Base-by-base conservation (phyloP, 805 yeast genomes). In the Debaryomyces prosopidis region DNA sequence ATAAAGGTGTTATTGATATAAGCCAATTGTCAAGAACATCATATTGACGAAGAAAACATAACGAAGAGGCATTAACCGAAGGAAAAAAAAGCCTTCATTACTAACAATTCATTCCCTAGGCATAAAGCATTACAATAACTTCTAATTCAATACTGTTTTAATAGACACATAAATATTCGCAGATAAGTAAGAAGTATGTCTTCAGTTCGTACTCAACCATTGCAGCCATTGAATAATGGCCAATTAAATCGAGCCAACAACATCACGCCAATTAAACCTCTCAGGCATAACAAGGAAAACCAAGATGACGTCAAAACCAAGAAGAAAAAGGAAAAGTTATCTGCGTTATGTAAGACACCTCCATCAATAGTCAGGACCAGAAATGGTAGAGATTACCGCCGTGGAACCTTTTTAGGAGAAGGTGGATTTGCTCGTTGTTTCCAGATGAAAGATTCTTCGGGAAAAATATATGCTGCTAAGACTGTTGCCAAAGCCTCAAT, bases 371-470 rank as follows among this genome's bases (percentile, higher is more conserved):
- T 94, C 53, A 80, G 92, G 55, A 89, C 94, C 36, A 80, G 91
- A 68, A 77, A 79, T 47, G 97, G 97, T 36, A 81, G 88, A 61
- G 95, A 90, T 56, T 94, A 87, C 66, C 89, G 87, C 52, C 80
- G 98, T 62, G 98, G 98, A 1, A 76, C 76, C 48, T 91, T 90
- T 58, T 74, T 94, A 30, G 99, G 99, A 31, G 98, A 92, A 71
- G 99, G 99, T 49, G 99, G 99, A 0, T 94, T 94, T 74, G 99
- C 99, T 14, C 82, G 98, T 61, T 94, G 99, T 63, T 94, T 94
- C 70, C 97, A 94, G 65, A 94, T 94, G 76, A 89, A 87, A 62
- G 96, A 91, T 68, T 86, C 89, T 49, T 73, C 80, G 52, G 98
- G 98, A 30, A 81, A 82, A 59, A 79, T 88, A 1, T 94, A 76